Percentiles rank a stretch among this genome's conserved stretches.
These are phyloP conservation scores for Lachnellula cervina DNA, from an alignment of 2,329 filamentous ascomycete species.

Conservation along the genomic window DNA sequence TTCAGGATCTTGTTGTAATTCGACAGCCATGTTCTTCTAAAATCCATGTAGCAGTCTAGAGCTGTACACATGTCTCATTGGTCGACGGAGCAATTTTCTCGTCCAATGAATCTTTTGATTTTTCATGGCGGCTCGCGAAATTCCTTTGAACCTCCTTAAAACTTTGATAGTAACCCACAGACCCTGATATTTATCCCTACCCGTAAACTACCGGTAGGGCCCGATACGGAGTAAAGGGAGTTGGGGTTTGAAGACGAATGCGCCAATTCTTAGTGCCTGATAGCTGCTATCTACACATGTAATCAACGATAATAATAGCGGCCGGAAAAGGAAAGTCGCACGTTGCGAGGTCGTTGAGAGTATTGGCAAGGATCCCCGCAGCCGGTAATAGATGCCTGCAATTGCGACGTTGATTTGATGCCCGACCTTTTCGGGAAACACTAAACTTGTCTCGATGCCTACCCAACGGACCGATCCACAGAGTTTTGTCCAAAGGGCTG, in stretches of 20 bases:
- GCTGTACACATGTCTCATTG: conserved; percentile 14
- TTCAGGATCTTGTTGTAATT: conserved; percentile 2
- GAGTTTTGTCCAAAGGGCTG: background rate
- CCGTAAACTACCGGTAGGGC: background rate
- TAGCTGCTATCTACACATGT: background rate
- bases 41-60: conserved; percentile 3
- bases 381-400: background rate
- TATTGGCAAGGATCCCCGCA: background rate
- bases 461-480: background rate
- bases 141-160: conserved; percentile 6
- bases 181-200: conserved; percentile 15
- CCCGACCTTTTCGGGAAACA: background rate
- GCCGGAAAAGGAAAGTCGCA: background rate
- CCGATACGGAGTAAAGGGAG: too few relatives aligned
- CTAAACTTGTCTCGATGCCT: background rate
- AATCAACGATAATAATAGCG: background rate
- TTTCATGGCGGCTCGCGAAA: conserved; percentile 14
- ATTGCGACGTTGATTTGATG: background rate
- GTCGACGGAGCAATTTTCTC: conserved; percentile 12
- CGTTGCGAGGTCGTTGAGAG: conserved; percentile 6
- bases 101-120: conserved; percentile 21
- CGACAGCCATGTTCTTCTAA: background rate
- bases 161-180: background rate
- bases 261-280: background rate
- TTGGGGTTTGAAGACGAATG: background rate